Evolutionary conservation across 2,329 filamentous ascomycete species (phyloP).

Genomic region (Chaetomiaceae sp.): DNA sequence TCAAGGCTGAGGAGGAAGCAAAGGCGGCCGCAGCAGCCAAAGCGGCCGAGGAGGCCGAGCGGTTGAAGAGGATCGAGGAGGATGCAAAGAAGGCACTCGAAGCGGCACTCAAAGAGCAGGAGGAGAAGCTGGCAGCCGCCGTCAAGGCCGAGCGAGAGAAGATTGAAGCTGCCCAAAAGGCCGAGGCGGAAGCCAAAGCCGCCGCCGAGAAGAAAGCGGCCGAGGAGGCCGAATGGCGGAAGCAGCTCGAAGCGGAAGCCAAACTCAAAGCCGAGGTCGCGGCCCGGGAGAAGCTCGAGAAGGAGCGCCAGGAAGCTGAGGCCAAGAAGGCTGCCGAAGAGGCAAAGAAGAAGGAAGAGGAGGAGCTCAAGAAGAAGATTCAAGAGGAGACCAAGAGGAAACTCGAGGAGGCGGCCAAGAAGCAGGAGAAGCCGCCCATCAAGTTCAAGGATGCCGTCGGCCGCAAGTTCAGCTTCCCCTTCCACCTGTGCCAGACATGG

Average conservation of each 20-base stretch:
- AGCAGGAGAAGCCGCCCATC: conserved; percentile 67
- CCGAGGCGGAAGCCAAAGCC: conserved; percentile 36
- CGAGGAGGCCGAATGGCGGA: conserved; percentile 39
- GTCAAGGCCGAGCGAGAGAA: conserved; percentile 37
- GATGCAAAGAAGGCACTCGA: conserved; percentile 34
- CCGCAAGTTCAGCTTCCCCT: conserved; percentile 89
- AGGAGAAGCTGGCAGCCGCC: conserved; percentile 34
- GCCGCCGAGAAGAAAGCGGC: conserved; percentile 35
- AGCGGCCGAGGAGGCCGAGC: conserved; percentile 40
- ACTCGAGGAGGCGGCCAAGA: conserved; percentile 41
- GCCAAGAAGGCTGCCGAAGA: conserved; percentile 48
- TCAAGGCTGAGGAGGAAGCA: conserved; percentile 39
- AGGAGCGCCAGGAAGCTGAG: conserved; percentile 35
- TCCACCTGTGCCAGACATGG: conserved; percentile 80
- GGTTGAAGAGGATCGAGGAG: conserved; percentile 37
- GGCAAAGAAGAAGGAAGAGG: conserved; percentile 52
- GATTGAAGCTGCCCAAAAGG: conserved; percentile 35
- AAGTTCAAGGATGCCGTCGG: conserved; percentile 89
- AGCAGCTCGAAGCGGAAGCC: conserved; percentile 38
- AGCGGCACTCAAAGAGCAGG: conserved; percentile 32
- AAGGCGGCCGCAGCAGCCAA: conserved; percentile 46
- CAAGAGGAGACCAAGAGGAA: conserved; percentile 45
- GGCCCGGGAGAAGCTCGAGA: conserved; percentile 39
- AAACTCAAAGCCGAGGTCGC: conserved; percentile 43
- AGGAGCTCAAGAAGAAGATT: conserved; percentile 48